Conservation (phyloP, 75 land plant species). For the Larix kaempferi region DNA sequence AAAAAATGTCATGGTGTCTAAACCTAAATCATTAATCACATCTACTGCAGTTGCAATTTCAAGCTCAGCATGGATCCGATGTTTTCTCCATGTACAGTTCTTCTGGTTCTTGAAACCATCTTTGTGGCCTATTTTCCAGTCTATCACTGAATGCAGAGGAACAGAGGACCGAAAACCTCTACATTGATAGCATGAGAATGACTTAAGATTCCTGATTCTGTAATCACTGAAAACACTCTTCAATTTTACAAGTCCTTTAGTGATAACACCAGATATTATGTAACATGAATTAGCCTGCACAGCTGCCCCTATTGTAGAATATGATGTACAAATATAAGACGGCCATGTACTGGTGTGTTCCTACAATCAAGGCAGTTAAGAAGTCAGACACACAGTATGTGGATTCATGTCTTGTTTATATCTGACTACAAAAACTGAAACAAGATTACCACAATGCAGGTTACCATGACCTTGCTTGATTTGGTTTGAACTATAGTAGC, state of each 20-base stretch:
- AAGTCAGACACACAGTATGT: not conserved
- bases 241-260: constrained; percentile 1
- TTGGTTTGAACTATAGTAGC: not conserved
- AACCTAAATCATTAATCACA: constrained; percentile 91
- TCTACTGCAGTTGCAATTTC: constrained; percentile 82
- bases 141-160: not conserved
- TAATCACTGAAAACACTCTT: not conserved
- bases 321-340: not conserved
- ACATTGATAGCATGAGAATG: constrained; percentile 1
- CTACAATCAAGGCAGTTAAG: not conserved
- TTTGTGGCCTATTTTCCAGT: constrained; percentile 6
- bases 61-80: constrained; percentile 35
- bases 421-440: not conserved
- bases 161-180: not conserved
- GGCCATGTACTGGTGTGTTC: not conserved
- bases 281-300: not conserved
- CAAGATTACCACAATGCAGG: not conserved
- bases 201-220: not conserved
- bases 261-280: not conserved
- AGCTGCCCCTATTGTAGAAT: not conserved
- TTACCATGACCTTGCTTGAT: not conserved
- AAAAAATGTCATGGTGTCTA: constrained; percentile 90
- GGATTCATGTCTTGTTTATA: not conserved
- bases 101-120: constrained; percentile 4
- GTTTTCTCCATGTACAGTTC: constrained; percentile 10